phyloP scores from a whole-genome alignment of 768 basidiomycete genomes.

The Russula ochroleuca region DNA sequence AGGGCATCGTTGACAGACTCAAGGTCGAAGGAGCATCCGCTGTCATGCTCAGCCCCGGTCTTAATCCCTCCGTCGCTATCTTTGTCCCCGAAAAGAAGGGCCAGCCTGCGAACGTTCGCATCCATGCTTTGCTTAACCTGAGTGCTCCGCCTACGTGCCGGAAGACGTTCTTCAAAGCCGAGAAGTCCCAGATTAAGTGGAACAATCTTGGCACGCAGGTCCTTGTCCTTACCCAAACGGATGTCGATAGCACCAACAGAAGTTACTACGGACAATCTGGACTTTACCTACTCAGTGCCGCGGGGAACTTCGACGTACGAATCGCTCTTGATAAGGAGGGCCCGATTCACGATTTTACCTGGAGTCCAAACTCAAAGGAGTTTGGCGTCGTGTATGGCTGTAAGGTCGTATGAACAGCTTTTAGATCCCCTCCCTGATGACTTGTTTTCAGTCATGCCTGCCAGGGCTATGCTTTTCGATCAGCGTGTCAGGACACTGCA shows the following conservation, averaged over 20 bases:
- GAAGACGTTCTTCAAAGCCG: conserved; percentile 95
- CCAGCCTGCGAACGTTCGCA: conserved; percentile 80
- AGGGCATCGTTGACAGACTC: conserved; percentile 77
- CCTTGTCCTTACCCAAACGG: conserved; percentile 87
- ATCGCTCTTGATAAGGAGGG: conserved; percentile 92
- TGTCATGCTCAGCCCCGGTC: conserved; percentile 73
- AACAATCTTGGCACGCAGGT: conserved; percentile 91
- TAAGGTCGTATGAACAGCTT: conserved; percentile 41
- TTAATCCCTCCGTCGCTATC: conserved; percentile 84
- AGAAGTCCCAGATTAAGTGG: conserved; percentile 93
- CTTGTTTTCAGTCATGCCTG: conserved; percentile 74
- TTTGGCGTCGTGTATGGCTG: conserved; percentile 97
- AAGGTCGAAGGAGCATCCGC: conserved; percentile 78
- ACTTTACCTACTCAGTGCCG: conserved; percentile 85
- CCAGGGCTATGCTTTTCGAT: conserved; percentile 89
- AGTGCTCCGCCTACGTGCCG: conserved; percentile 66
- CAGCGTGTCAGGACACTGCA: conserved; percentile 81
- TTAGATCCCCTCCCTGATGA: neutral
- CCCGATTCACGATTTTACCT: conserved; percentile 92
- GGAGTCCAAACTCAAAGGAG: conserved; percentile 96
- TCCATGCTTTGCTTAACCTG: conserved; percentile 69
- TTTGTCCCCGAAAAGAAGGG: conserved; percentile 98
- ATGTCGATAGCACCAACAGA: conserved; percentile 95
- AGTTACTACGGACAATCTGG: conserved; percentile 98
- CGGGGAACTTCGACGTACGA: conserved; percentile 90